Evolutionary conservation across 2,329 filamentous ascomycete species (phyloP).

Genomic region (Trichocomaceae sp.): DNA sequence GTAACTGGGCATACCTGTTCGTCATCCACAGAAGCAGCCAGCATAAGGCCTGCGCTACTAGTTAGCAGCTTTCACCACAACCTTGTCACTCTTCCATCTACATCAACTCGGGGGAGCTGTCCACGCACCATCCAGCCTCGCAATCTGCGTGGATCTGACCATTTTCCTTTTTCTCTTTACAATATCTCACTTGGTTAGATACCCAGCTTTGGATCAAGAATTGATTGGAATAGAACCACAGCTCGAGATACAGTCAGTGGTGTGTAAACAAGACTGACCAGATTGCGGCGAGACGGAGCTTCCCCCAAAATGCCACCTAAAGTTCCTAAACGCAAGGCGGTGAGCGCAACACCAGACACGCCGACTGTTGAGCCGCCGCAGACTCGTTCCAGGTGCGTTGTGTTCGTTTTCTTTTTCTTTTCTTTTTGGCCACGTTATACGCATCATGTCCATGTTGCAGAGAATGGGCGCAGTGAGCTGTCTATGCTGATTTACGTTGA

Average conservation of each 20-base stretch:
- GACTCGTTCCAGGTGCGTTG: background rate
- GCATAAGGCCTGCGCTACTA: conserved; percentile 67
- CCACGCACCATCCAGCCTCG: conserved; percentile 73
- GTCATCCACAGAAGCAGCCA: conserved; percentile 92
- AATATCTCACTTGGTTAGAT: background rate
- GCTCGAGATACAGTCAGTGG: background rate
- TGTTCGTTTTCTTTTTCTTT: background rate
- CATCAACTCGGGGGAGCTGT: background rate
- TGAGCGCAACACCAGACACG: conserved; percentile 14
- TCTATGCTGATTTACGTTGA: background rate
- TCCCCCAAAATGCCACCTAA: conserved; percentile 26
- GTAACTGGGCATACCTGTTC: conserved; percentile 53
- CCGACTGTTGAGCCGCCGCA: background rate
- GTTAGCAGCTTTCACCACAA: conserved; percentile 1
- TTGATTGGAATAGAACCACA: background rate
- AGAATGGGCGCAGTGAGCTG: background rate
- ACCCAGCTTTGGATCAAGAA: background rate
- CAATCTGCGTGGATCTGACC: conserved; percentile 92
- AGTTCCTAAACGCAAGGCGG: conserved; percentile 34
- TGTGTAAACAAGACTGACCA: conserved; percentile 13
- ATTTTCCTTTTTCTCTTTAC: conserved; percentile 41
- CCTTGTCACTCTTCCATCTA: background rate
- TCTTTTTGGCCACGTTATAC: background rate
- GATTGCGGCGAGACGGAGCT: conserved; percentile 13
- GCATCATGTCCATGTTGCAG: background rate